phyloP scores from a whole-genome alignment of 2,329 filamentous ascomycete species.

The Stylonectria norvegica region DNA sequence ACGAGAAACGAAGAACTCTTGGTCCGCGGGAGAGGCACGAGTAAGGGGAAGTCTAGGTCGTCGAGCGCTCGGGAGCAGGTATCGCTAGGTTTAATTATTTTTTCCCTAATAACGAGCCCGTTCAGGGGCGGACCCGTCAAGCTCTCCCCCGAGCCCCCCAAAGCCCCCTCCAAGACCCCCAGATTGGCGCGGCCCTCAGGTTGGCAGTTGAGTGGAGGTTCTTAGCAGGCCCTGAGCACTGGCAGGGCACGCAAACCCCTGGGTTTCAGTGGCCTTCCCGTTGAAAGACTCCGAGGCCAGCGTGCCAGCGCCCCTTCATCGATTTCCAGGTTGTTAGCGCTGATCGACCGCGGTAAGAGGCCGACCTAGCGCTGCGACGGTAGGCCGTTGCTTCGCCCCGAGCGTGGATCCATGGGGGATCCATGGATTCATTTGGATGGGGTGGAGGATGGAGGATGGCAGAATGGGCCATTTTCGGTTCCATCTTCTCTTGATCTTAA shows the following conservation, averaged over 20 bases:
- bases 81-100: conserved; percentile 29
- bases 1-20: conserved; percentile 10
- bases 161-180: conserved; percentile 19
- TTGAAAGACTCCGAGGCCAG: conserved; percentile 12
- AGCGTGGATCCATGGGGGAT: no score
- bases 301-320: conserved; percentile 2
- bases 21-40: conserved; percentile 10
- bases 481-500: no score
- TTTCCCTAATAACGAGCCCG: conserved; percentile 26
- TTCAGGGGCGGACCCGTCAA: conserved; percentile 30
- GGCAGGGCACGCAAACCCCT: conserved; percentile 2
- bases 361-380: conserved; percentile 22
- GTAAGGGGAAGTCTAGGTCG: conserved; percentile 20
- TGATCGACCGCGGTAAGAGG: conserved; percentile 27
- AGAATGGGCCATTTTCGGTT: no score
- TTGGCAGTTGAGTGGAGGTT: no score
- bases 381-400: no score
- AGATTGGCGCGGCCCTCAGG: no score
- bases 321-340: conserved; percentile 19
- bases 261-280: conserved; percentile 25
- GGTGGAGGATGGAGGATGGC: no score
- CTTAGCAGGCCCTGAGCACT: conserved; percentile 26
- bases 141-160: conserved; percentile 7
- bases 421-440: no score
- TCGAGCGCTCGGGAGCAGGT: conserved; percentile 6